These are phyloP conservation scores for Penicillium sp. DNA, from an alignment of 2,329 filamentous ascomycete genomes.

Conservation along the genomic window DNA sequence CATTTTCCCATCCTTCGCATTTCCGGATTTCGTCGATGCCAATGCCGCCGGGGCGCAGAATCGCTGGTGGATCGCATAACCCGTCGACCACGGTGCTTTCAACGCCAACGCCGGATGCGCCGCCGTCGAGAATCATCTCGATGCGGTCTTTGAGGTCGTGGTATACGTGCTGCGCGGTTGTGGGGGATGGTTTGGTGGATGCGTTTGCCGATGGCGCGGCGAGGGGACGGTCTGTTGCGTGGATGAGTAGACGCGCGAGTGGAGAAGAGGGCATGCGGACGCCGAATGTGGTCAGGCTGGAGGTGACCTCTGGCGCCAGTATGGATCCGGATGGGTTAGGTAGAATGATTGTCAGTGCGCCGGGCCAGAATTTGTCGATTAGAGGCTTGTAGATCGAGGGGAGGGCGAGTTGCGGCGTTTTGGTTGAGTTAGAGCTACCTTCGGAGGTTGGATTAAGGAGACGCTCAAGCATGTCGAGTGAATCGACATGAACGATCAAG, in stretches of 20 bases:
- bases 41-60: constrained; percentile 83
- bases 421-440: constrained; percentile 32
- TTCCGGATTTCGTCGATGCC: constrained; percentile 73
- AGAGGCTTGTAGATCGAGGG: constrained; percentile 75
- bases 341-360: constrained; percentile 85
- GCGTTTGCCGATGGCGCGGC: constrained; percentile 94
- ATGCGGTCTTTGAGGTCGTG: constrained; percentile 82
- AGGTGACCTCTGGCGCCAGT: constrained; percentile 88
- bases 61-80: constrained; percentile 72
- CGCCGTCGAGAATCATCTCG: constrained; percentile 83
- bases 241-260: constrained; percentile 84
- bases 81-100: constrained; percentile 98
- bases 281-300: constrained; percentile 79
- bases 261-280: constrained; percentile 83
- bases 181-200: constrained; percentile 88
- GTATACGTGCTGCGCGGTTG: constrained; percentile 81
- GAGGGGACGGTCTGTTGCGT: constrained; percentile 71
- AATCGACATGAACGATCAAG: constrained; percentile 86
- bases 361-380: constrained; percentile 87
- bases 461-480: constrained; percentile 69
- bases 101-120: constrained; percentile 80
- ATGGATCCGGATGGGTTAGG: constrained; percentile 67
- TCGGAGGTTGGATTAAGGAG: constrained; percentile 51
- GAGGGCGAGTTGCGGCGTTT: constrained; percentile 45
- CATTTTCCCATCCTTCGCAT: constrained; percentile 77